Percentiles rank a stretch among this genome's conserved stretches.
These are phyloP conservation scores for Waltergamsia citrina DNA, from an alignment of 2,329 filamentous ascomycete genomes.

Conservation along the genomic window DNA sequence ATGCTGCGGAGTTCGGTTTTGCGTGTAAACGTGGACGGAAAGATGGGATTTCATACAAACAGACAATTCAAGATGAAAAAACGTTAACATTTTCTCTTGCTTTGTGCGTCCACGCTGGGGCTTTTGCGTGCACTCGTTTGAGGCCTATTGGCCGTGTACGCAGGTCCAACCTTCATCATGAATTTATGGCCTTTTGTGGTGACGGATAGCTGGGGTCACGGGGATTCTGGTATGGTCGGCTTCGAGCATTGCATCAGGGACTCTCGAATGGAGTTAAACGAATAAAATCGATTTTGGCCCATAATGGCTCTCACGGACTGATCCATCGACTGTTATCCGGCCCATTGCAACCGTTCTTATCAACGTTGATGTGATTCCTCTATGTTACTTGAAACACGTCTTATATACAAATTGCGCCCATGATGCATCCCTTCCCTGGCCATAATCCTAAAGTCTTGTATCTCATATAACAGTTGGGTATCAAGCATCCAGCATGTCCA, in stretches of 20 bases:
- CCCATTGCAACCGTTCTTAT: too few species aligned
- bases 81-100: background rate
- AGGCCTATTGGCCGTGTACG: background rate
- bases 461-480: too few species aligned
- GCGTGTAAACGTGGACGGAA: constrained; percentile 2
- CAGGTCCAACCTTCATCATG: background rate
- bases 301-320: too few species aligned
- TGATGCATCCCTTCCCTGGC: too few species aligned
- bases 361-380: too few species aligned
- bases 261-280: constrained; percentile 29
- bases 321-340: too few species aligned
- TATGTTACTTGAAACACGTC: too few species aligned
- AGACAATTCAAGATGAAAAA: background rate
- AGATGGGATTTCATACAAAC: background rate
- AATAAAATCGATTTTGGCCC: constrained; percentile 29
- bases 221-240: constrained; percentile 22
- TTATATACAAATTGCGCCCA: too few species aligned
- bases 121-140: background rate
- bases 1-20: background rate
- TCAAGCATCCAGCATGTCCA: constrained; percentile 31
- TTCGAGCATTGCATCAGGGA: constrained; percentile 32
- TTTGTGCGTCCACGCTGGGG: background rate
- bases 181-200: background rate
- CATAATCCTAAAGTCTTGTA: too few species aligned
- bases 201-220: background rate